Conservation (phyloP, 768 basidiomycete species). For the Naematelia encephala region DNA sequence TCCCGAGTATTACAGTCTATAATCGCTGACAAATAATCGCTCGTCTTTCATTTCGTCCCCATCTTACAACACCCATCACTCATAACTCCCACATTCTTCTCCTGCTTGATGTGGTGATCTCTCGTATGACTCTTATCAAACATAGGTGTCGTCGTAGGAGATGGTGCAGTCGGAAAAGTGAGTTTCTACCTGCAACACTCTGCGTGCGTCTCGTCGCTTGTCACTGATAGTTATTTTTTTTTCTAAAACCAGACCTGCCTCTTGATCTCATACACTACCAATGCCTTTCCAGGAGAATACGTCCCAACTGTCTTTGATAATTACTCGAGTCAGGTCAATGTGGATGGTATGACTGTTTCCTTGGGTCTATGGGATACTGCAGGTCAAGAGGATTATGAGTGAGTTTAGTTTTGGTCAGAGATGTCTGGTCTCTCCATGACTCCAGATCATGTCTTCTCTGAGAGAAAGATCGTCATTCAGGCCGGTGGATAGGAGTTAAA, state of each 20-base stretch:
- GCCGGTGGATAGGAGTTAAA: neutral
- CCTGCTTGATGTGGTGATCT: neutral
- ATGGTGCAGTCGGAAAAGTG: conserved; percentile 51
- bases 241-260: conserved; percentile 68
- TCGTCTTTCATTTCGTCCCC: neutral
- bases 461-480: no score
- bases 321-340: conserved; percentile 61
- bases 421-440: neutral
- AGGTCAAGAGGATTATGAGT: conserved; percentile 86
- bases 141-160: conserved; percentile 49
- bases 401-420: conserved; percentile 6
- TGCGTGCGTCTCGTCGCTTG: no score
- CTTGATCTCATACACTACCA: conserved; percentile 93
- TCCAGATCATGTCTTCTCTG: neutral
- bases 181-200: no score
- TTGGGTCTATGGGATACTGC: conserved; percentile 99
- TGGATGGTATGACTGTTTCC: conserved; percentile 84
- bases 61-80: neutral
- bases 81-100: neutral
- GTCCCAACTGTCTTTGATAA: conserved; percentile 52
- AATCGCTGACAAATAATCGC: neutral
- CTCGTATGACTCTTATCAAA: neutral
- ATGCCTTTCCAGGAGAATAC: conserved; percentile 83
- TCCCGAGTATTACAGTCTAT: neutral
- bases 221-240: no score